These are phyloP conservation scores for Geoglossum cookeanum DNA, from an alignment of 2,329 filamentous ascomycete genomes.

Conservation along the genomic window DNA sequence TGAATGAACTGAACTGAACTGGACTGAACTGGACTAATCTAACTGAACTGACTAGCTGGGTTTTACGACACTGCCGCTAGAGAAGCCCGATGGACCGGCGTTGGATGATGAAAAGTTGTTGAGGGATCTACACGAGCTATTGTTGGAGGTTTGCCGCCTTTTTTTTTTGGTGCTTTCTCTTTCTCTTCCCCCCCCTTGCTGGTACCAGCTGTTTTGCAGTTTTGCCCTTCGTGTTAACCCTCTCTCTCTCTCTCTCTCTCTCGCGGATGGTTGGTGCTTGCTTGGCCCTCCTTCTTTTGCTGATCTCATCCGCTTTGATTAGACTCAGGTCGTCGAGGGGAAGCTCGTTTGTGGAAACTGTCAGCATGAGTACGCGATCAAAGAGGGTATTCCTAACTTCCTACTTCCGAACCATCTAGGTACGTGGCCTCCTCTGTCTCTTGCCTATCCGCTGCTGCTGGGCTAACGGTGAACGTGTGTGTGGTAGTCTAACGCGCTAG, in stretches of 20 bases:
- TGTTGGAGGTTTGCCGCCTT: slow-evolving; percentile 22
- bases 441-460: background rate
- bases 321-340: slow-evolving; percentile 79
- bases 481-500: background rate
- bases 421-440: background rate
- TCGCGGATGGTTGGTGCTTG: background rate
- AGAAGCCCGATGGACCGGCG: slow-evolving; percentile 42
- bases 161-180: background rate
- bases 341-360: slow-evolving; percentile 82
- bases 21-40: background rate
- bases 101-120: slow-evolving; percentile 49
- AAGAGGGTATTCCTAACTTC: slow-evolving; percentile 95
- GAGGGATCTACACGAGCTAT: slow-evolving; percentile 57
- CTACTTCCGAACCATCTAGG: slow-evolving; percentile 77
- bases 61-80: slow-evolving; percentile 51
- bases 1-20: background rate
- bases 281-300: background rate
- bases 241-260: background rate
- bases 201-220: no score
- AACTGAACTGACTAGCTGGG: slow-evolving; percentile 39
- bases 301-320: slow-evolving; percentile 25
- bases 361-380: slow-evolving; percentile 82
- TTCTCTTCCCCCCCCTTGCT: background rate
- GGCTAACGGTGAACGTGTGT: background rate
- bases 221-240: background rate